These are phyloP conservation scores for Phellopilus nigrolimitatus DNA, from an alignment of 1,284 basidiomycete species.

Conservation along the genomic window DNA sequence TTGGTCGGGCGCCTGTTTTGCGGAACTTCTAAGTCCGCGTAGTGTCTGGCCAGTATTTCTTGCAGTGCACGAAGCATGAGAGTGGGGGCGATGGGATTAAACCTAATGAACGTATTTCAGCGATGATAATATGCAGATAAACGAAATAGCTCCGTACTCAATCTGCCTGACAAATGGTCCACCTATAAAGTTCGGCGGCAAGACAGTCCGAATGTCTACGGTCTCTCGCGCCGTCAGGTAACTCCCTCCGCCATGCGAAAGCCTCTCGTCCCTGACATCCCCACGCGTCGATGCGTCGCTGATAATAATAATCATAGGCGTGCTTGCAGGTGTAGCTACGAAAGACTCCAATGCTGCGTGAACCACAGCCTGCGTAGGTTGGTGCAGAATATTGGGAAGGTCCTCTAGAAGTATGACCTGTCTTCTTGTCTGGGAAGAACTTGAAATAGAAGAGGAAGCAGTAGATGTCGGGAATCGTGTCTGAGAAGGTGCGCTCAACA, in stretches of 20 bases:
- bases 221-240: slow-evolving; percentile 44
- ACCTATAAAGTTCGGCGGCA: slow-evolving; percentile 55
- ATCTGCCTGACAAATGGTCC: slow-evolving; percentile 72
- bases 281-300: slow-evolving; percentile 79
- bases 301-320: slow-evolving; percentile 80
- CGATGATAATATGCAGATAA: neutral
- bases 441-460: slow-evolving; percentile 9
- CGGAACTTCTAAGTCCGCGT: slow-evolving; percentile 23
- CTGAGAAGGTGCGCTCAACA: slow-evolving; percentile 19
- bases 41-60: slow-evolving; percentile 51
- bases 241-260: slow-evolving; percentile 37
- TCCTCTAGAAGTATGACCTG: slow-evolving; percentile 86
- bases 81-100: slow-evolving; percentile 88
- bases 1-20: slow-evolving; percentile 40
- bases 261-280: slow-evolving; percentile 53
- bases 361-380: slow-evolving; percentile 69
- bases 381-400: slow-evolving; percentile 84
- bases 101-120: too few relatives aligned
- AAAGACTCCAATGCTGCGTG: slow-evolving; percentile 66
- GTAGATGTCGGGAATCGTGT: slow-evolving; percentile 17
- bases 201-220: slow-evolving; percentile 63
- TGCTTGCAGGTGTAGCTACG: slow-evolving; percentile 37
- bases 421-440: slow-evolving; percentile 27
- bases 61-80: slow-evolving; percentile 79
- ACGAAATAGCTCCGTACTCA: slow-evolving; percentile 40